Evolutionary conservation across 345 rosid genomes (phyloP).

Genomic region (Kandelia obovata): DNA sequence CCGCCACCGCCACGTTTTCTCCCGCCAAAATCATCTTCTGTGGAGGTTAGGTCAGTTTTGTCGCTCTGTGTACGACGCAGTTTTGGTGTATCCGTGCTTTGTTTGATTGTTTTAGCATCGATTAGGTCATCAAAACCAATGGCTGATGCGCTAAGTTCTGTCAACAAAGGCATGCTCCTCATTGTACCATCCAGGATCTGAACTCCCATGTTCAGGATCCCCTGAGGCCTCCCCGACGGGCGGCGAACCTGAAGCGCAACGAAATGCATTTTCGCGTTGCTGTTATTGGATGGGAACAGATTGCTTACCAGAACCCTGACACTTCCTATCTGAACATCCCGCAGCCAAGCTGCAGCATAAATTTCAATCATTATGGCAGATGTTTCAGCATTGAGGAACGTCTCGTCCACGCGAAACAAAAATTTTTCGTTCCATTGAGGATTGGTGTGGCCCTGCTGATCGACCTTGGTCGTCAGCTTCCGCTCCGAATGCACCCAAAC

Average conservation of each 20-base stretch:
- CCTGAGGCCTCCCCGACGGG: slow-evolving; percentile 88
- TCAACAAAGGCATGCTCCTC: slow-evolving; percentile 74
- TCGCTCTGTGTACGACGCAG: slow-evolving; percentile 67
- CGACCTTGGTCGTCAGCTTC: slow-evolving; percentile 66
- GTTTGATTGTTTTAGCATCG: slow-evolving; percentile 13
- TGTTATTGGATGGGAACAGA: slow-evolving; percentile 35
- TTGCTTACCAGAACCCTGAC: slow-evolving; percentile 57
- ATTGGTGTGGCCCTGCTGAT: slow-evolving; percentile 55
- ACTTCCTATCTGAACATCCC: slow-evolving; percentile 65
- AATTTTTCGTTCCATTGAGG: slow-evolving; percentile 91
- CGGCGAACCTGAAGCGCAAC: slow-evolving; percentile 54
- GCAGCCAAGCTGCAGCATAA: slow-evolving; percentile 83
- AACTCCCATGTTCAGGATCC: slow-evolving; percentile 68
- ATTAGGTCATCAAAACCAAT: slow-evolving; percentile 18
- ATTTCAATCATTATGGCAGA: slow-evolving; percentile 69
- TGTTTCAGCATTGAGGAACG: slow-evolving; percentile 48
- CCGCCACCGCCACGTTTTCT: not conserved
- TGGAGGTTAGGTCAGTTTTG: slow-evolving; percentile 44
- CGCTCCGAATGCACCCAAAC: slow-evolving; percentile 71
- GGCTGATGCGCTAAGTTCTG: slow-evolving; percentile 39
- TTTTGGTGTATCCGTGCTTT: slow-evolving; percentile 17
- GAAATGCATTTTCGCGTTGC: slow-evolving; percentile 28
- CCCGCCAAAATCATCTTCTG: slow-evolving; percentile 10
- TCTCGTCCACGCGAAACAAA: slow-evolving; percentile 67
- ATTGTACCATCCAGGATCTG: slow-evolving; percentile 61